Evolutionary conservation across 2,329 filamentous ascomycete species (phyloP), one percentile per base, ranked within the genome.

Genomic region (Amylocarpus encephaloides): DNA sequence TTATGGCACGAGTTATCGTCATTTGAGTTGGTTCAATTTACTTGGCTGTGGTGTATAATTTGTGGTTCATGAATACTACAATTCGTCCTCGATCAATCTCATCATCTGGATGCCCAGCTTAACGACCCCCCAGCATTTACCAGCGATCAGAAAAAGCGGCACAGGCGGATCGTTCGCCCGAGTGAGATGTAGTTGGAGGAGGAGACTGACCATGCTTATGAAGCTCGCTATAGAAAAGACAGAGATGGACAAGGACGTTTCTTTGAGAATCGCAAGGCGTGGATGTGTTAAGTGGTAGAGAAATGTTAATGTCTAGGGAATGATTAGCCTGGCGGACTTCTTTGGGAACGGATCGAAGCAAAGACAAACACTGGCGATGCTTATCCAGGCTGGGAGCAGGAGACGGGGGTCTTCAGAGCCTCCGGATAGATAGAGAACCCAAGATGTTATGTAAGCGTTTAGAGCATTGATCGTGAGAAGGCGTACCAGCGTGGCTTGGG

Each of bases 181-280:
- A 11, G 63, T 61, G 4, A 66, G 43, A 49, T 89, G 82, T 48
- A 86, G 74, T 63, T 88, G 82, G 9, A 80, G 68, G 16, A 90
- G 73, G 45, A 90, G 69, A 10, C 78, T 77, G 47, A 82, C 77
- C 82, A 90, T 86, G 69, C 80, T 88, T 60, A 88, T 76, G 69
- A 87, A 89, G 68, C 82, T 86, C 34, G 85, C 83, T 55, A 86
- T 80, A 46, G 83, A 88, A 64, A 90, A 87, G 56, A 89, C 82
- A 59, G 83, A 82, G 56, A 90, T 77, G n/a, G 85, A 87, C 9
- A 85, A 85, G 42, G 82, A 82, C 1, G 86, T 90, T 70, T 89
- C 86, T 63, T 86, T 88, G 62, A 83, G 81, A 60, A 90, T 90
- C 62, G 83, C 88, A 64, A 88, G 85, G 63, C 86, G 86, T 59